These are phyloP conservation scores for Arxiozyma telluris DNA, from an alignment of 1,139 yeast genomes.

Conservation along the genomic window DNA sequence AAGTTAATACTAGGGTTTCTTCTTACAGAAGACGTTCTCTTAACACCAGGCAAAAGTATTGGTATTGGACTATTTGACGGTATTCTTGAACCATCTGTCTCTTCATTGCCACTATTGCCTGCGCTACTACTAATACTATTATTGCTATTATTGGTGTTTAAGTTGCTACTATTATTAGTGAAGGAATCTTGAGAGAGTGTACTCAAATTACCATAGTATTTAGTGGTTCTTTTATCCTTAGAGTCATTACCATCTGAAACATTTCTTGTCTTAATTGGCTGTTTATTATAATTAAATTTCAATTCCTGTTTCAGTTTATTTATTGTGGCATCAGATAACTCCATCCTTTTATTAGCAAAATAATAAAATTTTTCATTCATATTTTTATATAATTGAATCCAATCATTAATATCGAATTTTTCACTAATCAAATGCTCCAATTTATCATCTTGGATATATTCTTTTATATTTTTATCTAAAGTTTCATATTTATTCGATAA, in stretches of 20 bases:
- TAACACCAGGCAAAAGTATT: constrained; percentile 9
- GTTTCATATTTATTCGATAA: not conserved
- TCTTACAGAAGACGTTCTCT: constrained; percentile 1
- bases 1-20: not conserved
- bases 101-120: not conserved
- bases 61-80: not conserved
- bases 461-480: constrained; percentile 5
- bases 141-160: not conserved
- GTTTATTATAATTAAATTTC: not conserved
- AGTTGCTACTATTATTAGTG: not conserved
- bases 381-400: constrained; percentile 16
- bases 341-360: constrained; percentile 15
- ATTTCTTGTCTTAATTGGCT: not conserved
- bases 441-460: constrained; percentile 8
- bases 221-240: constrained; percentile 19
- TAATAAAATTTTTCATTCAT: constrained; percentile 13
- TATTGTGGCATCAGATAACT: constrained; percentile 1
- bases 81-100: not conserved
- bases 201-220: constrained; percentile 15
- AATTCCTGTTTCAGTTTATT: constrained; percentile 3
- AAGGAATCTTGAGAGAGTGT: not conserved
- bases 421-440: constrained; percentile 9
- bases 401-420: constrained; percentile 12
- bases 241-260: constrained; percentile 1
- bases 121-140: not conserved